phyloP scores from a whole-genome alignment of 495 filamentous ascomycete genomes.

The Penicillium desertorum region DNA sequence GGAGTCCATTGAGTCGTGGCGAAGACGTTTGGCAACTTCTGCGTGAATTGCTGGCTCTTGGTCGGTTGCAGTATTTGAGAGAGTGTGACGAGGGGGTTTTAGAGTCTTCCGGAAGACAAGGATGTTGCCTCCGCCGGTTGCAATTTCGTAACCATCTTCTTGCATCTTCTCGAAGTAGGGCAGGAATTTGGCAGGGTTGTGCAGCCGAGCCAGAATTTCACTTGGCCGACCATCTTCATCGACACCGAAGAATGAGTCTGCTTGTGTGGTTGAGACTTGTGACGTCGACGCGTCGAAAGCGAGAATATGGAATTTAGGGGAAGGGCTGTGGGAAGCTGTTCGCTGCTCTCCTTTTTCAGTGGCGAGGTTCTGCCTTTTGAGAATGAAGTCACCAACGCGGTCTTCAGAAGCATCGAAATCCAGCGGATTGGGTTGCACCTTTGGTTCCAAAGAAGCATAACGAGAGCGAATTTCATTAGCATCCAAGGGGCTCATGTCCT shows the following conservation, averaged over 20 bases:
- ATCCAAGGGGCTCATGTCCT: slow-evolving; percentile 45
- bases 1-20: slow-evolving; percentile 16
- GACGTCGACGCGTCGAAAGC: slow-evolving; percentile 68
- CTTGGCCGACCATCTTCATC: slow-evolving; percentile 51
- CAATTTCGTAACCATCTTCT: slow-evolving; percentile 69
- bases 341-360: background rate
- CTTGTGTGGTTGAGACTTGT: slow-evolving; percentile 59
- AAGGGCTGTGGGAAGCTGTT: slow-evolving; percentile 11
- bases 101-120: slow-evolving; percentile 68
- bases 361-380: slow-evolving; percentile 1
- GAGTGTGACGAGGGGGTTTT: slow-evolving; percentile 14
- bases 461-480: slow-evolving; percentile 52
- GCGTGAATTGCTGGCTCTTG: slow-evolving; percentile 13
- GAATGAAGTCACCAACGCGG: slow-evolving; percentile 19
- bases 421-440: slow-evolving; percentile 30
- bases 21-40: slow-evolving; percentile 14
- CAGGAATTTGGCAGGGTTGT: slow-evolving; percentile 70
- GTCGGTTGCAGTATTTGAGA: slow-evolving; percentile 15
- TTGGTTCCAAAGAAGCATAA: slow-evolving; percentile 29
- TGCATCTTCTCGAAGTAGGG: slow-evolving; percentile 64
- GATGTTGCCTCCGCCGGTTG: slow-evolving; percentile 66
- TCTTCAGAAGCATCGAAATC: slow-evolving; percentile 33
- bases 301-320: slow-evolving; percentile 66
- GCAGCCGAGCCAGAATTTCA: slow-evolving; percentile 65
- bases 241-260: slow-evolving; percentile 53